Evolutionary conservation across 2,329 filamentous ascomycete species (phyloP).

Genomic region (Paramyrothecium roridum): DNA sequence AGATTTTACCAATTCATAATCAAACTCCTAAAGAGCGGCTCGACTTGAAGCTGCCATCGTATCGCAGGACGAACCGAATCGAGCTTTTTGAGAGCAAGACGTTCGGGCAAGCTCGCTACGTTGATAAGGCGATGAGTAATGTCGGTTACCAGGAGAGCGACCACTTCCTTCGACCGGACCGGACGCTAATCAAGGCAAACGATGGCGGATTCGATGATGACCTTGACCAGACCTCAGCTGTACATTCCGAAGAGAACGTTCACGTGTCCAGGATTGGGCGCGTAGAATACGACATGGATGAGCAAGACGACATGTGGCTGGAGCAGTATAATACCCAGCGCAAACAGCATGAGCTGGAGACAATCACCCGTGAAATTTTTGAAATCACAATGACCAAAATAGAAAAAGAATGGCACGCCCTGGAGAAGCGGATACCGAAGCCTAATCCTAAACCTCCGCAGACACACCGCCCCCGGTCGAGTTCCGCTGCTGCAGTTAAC

Average conservation of each 20-base stretch:
- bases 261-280: constrained; percentile 58
- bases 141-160: constrained; percentile 96
- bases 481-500: constrained; percentile 92
- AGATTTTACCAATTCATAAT: constrained; percentile 72
- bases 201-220: constrained; percentile 61
- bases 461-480: constrained; percentile 87
- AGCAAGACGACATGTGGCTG: constrained; percentile 97
- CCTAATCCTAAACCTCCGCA: constrained; percentile 95
- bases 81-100: constrained; percentile 79
- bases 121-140: constrained; percentile 93
- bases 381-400: constrained; percentile 99
- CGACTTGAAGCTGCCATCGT: constrained; percentile 73
- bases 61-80: constrained; percentile 76
- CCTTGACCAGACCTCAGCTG: constrained; percentile 37
- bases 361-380: constrained; percentile 89
- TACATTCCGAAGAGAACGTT: constrained; percentile 23
- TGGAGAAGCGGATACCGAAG: constrained; percentile 96
- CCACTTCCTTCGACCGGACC: constrained; percentile 75
- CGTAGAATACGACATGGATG: constrained; percentile 99
- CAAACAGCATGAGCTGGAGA: constrained; percentile 69
- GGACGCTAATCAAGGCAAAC: constrained; percentile 63
- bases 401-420: constrained; percentile 95
- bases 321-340: constrained; percentile 78
- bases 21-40: constrained; percentile 78
- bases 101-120: constrained; percentile 82